Conservation (phyloP, 2,329 filamentous ascomycete genomes). For the Drechslerella stenobrocha region DNA sequence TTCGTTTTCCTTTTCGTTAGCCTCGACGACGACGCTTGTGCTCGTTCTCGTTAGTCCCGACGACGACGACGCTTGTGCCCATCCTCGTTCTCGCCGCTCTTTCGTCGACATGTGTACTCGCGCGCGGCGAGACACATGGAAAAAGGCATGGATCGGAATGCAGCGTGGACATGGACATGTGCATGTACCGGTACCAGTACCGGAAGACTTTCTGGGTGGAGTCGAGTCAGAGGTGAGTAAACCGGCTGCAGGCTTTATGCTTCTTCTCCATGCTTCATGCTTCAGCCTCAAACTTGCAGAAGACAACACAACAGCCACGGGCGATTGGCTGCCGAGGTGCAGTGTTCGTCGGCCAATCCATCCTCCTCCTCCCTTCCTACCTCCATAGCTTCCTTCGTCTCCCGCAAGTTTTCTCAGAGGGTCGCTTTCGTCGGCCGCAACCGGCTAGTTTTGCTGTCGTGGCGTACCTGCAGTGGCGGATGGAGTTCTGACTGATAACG, state of each 20-base stretch:
- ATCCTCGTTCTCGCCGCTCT: no score
- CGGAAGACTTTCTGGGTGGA: neutral
- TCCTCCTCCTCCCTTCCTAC: no score
- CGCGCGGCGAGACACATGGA: no score
- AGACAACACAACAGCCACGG: constrained; percentile 39
- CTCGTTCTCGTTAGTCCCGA: no score
- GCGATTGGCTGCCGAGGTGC: constrained; percentile 5
- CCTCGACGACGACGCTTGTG: no score
- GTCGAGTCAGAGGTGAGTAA: neutral
- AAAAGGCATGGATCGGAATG: no score
- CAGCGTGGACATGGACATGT: no score
- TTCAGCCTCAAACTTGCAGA: constrained; percentile 31
- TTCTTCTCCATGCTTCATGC: constrained; percentile 14
- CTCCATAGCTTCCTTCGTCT: constrained; percentile 4
- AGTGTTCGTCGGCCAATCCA: no score
- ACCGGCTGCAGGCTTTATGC: no score
- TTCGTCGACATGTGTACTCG: no score
- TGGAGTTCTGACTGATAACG: constrained; percentile 23
- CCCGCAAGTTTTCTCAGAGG: neutral
- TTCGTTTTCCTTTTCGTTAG: neutral
- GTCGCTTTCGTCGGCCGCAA: neutral
- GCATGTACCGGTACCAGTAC: neutral
- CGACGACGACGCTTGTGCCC: no score
- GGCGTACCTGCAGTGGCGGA: constrained; percentile 37
- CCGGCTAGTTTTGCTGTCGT: constrained; percentile 14